Percentiles rank a stretch among this genome's conserved stretches.
phyloP scores from a whole-genome alignment of 768 basidiomycete genomes.

The Wakefieldia striispora region DNA sequence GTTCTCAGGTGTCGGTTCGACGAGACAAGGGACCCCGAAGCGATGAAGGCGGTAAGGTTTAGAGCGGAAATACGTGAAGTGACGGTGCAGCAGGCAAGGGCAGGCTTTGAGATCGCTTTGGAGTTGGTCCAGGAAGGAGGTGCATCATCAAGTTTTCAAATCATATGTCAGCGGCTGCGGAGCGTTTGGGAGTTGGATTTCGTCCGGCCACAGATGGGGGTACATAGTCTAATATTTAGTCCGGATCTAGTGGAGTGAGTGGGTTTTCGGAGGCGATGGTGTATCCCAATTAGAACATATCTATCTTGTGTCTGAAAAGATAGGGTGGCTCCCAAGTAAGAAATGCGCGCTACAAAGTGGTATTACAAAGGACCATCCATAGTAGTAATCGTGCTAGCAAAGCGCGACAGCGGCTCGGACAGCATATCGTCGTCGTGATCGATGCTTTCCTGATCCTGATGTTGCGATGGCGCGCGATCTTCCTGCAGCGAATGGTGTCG shows the following conservation, averaged over 20 bases:
- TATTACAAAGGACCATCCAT: constrained; percentile 35
- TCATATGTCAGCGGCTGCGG: constrained; percentile 62
- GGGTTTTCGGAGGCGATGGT: constrained; percentile 31
- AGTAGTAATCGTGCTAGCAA: constrained; percentile 37
- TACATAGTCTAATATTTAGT: constrained; percentile 25
- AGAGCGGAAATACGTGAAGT: constrained; percentile 67
- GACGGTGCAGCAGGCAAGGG: constrained; percentile 39
- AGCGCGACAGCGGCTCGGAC: constrained; percentile 31
- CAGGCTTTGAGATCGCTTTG: constrained; percentile 56
- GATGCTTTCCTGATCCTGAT: constrained; percentile 22
- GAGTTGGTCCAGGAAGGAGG: constrained; percentile 83
- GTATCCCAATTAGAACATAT: constrained; percentile 26
- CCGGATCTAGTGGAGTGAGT: constrained; percentile 29
- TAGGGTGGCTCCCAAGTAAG: not conserved
- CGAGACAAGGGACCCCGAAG: constrained; percentile 56
- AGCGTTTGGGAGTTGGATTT: constrained; percentile 69
- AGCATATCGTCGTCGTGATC: constrained; percentile 27
- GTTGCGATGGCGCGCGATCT: constrained; percentile 4
- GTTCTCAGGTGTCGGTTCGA: constrained; percentile 76
- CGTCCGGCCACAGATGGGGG: constrained; percentile 16
- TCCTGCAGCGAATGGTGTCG: constrained; percentile 43
- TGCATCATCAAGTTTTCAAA: constrained; percentile 76
- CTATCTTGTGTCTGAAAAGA: constrained; percentile 10
- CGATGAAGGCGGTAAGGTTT: constrained; percentile 75
- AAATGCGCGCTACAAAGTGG: not conserved